Percentiles rank a stretch among this genome's conserved stretches.
Conservation (phyloP, 2,329 filamentous ascomycete species). For the Lachnellula arida region DNA sequence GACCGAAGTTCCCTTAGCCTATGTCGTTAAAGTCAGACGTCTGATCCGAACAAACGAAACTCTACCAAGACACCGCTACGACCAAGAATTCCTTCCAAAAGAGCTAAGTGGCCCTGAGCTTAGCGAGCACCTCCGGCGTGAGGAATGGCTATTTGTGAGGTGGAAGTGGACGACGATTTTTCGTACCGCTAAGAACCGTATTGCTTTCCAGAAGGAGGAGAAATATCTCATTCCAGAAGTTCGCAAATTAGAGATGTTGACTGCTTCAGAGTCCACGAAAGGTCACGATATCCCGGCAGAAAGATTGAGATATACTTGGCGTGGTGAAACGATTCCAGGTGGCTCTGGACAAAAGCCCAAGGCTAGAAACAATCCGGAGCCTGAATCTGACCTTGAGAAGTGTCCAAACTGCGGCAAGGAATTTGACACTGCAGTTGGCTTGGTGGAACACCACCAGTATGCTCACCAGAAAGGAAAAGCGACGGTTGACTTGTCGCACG, state of each 20-base stretch:
- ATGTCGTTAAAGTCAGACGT: slow-evolving; percentile 38
- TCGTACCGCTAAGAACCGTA: not conserved
- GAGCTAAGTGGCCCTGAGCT: not conserved
- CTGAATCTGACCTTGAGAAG: no score
- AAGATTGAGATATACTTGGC: not conserved
- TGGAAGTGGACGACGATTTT: slow-evolving; percentile 39
- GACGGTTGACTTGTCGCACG: no score
- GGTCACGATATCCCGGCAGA: slow-evolving; percentile 7
- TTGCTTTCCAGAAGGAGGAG: not conserved
- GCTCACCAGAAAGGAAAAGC: no score
- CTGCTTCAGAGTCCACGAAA: no score
- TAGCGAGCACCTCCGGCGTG: slow-evolving; percentile 21
- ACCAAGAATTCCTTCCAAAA: not conserved
- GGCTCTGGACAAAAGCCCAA: not conserved
- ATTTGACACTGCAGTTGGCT: no score
- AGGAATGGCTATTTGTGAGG: slow-evolving; percentile 46
- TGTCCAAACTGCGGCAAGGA: no score
- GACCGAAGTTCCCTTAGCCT: slow-evolving; percentile 38
- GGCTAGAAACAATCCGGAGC: not conserved
- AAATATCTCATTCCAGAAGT: not conserved
- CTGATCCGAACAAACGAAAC: slow-evolving; percentile 52
- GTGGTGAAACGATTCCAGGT: not conserved
- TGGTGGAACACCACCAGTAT: no score
- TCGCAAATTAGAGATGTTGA: not conserved
- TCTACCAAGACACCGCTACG: slow-evolving; percentile 34